Conservation (phyloP, 352 stramenopile genomes). For the Globisporangium ultimum region DNA sequence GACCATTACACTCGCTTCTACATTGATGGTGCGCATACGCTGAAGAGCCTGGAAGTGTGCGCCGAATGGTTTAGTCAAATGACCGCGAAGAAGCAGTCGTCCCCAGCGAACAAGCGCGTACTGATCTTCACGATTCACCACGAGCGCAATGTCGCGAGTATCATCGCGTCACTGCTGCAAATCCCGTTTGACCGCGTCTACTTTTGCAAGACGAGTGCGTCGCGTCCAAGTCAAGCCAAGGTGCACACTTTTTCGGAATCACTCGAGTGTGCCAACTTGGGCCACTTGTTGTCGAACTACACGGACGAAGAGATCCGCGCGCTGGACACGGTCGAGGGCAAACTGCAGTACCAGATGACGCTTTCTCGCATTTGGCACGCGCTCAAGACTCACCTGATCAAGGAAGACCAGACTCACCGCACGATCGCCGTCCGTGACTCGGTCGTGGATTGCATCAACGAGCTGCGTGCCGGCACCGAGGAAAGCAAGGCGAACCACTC, state of each 20-base stretch:
- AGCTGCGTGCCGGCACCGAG: conserved; percentile 34
- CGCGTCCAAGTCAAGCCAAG: conserved; percentile 61
- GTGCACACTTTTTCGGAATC: conserved; percentile 67
- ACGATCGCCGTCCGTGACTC: conserved; percentile 44
- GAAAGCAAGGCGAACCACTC: conserved; percentile 7
- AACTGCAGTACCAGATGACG: conserved; percentile 58
- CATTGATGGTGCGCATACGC: conserved; percentile 88
- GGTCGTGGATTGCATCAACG: conserved; percentile 56
- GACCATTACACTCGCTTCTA: conserved; percentile 49
- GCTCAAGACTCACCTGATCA: conserved; percentile 35
- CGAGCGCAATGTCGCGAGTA: conserved; percentile 69
- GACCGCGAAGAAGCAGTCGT: conserved; percentile 6
- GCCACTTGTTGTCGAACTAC: conserved; percentile 38
- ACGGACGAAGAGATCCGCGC: conserved; percentile 34
- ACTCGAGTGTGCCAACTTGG: conserved; percentile 31
- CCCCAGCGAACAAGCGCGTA: conserved; percentile 27
- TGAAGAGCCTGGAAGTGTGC: conserved; percentile 71
- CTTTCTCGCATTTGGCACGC: conserved; percentile 49
- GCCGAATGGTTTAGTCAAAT: conserved; percentile 61
- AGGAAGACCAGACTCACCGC: conserved; percentile 25
- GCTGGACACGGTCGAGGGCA: conserved; percentile 38
- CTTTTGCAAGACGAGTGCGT: conserved; percentile 67
- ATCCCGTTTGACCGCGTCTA: conserved; percentile 72
- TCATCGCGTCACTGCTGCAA: conserved; percentile 58
- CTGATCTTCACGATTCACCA: conserved; percentile 85